Conservation (phyloP, 2,329 filamentous ascomycete genomes). For the Colletotrichum aenigma region DNA sequence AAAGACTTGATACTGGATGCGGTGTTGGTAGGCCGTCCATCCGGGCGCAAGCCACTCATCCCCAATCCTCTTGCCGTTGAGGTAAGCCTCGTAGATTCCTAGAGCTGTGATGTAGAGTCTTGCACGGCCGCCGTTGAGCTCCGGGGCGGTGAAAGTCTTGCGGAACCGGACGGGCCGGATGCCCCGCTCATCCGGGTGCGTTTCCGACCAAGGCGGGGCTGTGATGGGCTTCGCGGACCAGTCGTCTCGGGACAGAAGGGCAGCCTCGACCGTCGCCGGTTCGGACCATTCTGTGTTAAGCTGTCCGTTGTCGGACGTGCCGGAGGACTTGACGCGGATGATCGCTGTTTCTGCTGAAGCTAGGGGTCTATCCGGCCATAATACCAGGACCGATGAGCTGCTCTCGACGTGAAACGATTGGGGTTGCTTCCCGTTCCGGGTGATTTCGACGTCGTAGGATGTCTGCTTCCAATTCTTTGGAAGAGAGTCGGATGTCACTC, state of each 20-base stretch:
- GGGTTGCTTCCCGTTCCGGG: neutral
- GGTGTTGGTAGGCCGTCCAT: constrained; percentile 48
- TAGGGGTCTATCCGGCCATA: constrained; percentile 25
- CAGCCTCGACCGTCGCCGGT: neutral
- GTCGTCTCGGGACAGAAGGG: neutral
- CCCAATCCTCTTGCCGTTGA: constrained; percentile 39
- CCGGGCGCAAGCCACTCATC: constrained; percentile 42
- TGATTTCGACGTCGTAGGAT: constrained; percentile 22
- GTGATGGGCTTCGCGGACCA: constrained; percentile 8
- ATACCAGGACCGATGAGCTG: constrained; percentile 6
- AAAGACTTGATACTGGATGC: constrained; percentile 46
- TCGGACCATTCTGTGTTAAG: neutral
- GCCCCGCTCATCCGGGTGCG: neutral
- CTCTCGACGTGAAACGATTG: neutral
- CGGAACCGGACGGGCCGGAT: constrained; percentile 13
- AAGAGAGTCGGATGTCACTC: neutral
- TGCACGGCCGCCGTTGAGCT: constrained; percentile 10
- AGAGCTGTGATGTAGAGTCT: constrained; percentile 39
- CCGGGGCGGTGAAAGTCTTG: neutral
- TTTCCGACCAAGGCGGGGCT: neutral
- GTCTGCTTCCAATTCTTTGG: constrained; percentile 17
- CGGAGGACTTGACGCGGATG: constrained; percentile 31
- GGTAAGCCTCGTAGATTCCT: constrained; percentile 39
- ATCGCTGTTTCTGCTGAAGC: constrained; percentile 27
- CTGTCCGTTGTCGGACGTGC: neutral